phyloP scores from a whole-genome alignment of 75 land plant species.

The Cunninghamia lanceolata region DNA sequence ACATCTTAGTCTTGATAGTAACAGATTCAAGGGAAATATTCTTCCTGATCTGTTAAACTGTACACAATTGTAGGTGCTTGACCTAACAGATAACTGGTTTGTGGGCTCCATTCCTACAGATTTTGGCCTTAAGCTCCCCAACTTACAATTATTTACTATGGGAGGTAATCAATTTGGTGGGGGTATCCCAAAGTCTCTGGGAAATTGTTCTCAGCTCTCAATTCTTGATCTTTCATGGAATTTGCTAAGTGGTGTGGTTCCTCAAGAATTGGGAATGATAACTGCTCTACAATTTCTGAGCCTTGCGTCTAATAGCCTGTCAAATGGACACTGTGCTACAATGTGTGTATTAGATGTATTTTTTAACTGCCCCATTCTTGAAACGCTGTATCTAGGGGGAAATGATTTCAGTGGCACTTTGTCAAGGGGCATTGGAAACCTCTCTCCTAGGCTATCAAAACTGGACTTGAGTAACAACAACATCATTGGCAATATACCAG shows the following conservation, averaged over 20 bases:
- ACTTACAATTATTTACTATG: too few relatives aligned
- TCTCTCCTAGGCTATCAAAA: neutral
- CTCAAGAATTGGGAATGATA: neutral
- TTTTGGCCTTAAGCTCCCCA: too few relatives aligned
- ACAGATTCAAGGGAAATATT: constrained; percentile 2
- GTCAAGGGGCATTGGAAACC: constrained; percentile 18
- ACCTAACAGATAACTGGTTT: too few relatives aligned
- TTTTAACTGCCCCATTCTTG: constrained; percentile 22
- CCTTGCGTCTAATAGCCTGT: too few relatives aligned
- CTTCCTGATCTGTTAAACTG: neutral
- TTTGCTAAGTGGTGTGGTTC: constrained; percentile 12
- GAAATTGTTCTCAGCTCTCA: constrained; percentile 14
- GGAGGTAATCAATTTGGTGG: neutral
- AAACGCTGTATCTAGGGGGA: constrained; percentile 2
- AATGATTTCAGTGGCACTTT: constrained; percentile 27
- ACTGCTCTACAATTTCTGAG: too few relatives aligned
- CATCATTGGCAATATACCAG: too few relatives aligned
- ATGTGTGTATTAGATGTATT: constrained; percentile 17
- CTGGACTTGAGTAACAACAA: too few relatives aligned
- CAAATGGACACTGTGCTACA: too few relatives aligned
- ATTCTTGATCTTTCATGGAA: constrained; percentile 11
- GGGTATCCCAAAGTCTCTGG: constrained; percentile 1
- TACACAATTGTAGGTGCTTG: too few relatives aligned
- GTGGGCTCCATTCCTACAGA: too few relatives aligned
- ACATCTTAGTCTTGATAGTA: neutral